These are phyloP conservation scores for Globisporangium spinosum DNA, from an alignment of 352 stramenopile genomes.

Conservation along the genomic window DNA sequence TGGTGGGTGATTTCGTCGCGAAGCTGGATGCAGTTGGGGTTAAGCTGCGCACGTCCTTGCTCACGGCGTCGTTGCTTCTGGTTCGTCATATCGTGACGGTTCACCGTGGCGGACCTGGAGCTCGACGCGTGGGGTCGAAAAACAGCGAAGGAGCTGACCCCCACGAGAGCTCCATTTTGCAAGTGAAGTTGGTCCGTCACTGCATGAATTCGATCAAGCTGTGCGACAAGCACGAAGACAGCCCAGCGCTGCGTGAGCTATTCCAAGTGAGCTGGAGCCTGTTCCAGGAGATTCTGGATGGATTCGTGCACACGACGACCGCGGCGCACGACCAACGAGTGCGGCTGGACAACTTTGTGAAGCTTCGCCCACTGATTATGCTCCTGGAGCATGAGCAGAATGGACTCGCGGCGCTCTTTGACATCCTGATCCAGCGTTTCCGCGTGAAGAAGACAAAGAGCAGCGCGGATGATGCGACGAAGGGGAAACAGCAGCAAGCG, in stretches of 20 bases:
- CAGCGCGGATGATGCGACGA: background rate
- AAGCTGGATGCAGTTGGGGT: slow-evolving; percentile 26
- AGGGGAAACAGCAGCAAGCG: slow-evolving; percentile 36
- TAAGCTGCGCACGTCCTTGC: slow-evolving; percentile 37
- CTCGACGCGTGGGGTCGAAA: background rate
- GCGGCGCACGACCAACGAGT: slow-evolving; percentile 28
- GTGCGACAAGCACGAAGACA: slow-evolving; percentile 30
- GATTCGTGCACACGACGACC: slow-evolving; percentile 29
- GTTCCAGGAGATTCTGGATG: slow-evolving; percentile 53
- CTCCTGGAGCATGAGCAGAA: slow-evolving; percentile 52
- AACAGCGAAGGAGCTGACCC: slow-evolving; percentile 9
- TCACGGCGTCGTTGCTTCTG: slow-evolving; percentile 48
- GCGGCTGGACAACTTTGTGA: slow-evolving; percentile 32
- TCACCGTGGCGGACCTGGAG: background rate
- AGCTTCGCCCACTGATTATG: slow-evolving; percentile 38
- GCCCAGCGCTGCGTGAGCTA: slow-evolving; percentile 21
- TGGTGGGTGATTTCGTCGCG: slow-evolving; percentile 27
- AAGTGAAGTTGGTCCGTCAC: slow-evolving; percentile 57
- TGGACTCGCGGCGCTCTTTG: slow-evolving; percentile 45
- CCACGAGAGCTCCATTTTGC: slow-evolving; percentile 19
- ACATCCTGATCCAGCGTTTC: slow-evolving; percentile 52
- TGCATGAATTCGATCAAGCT: slow-evolving; percentile 45
- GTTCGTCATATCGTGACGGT: slow-evolving; percentile 45
- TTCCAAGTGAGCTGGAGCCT: slow-evolving; percentile 69
- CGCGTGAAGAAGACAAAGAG: slow-evolving; percentile 14